Evolutionary conservation across 495 filamentous ascomycete species (phyloP).

Genomic region (Xylaria flabelliformis): DNA sequence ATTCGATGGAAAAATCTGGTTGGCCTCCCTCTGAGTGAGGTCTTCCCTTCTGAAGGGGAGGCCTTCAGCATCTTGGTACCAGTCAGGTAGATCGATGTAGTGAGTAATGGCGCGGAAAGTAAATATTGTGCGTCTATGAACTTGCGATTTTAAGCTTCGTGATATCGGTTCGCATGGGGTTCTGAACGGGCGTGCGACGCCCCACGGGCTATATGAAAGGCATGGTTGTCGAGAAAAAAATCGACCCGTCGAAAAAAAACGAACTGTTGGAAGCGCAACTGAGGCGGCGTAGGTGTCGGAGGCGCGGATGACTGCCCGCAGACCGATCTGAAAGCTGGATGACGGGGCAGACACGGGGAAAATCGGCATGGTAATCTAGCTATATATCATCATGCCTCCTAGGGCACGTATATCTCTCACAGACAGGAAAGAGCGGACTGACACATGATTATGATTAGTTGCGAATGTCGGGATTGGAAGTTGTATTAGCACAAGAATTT

Average conservation of each 20-base stretch:
- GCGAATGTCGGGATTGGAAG: slow-evolving; percentile 5
- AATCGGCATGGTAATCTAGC: slow-evolving; percentile 38
- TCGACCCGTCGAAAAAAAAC: slow-evolving; percentile 32
- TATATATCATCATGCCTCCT: slow-evolving; percentile 38
- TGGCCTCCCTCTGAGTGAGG: slow-evolving; percentile 62
- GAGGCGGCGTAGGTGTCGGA: slow-evolving; percentile 30
- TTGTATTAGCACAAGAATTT: slow-evolving; percentile 15
- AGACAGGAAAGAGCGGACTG: slow-evolving; percentile 19
- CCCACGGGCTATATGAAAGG: slow-evolving; percentile 31
- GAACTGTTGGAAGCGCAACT: slow-evolving; percentile 22
- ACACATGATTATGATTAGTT: slow-evolving; percentile 26
- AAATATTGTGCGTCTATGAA: slow-evolving; percentile 39
- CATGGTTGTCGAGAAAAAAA: slow-evolving; percentile 27
- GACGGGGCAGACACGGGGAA: slow-evolving; percentile 30
- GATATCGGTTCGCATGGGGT: background rate
- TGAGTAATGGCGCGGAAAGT: slow-evolving; percentile 42
- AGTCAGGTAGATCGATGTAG: slow-evolving; percentile 54
- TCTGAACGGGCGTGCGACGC: slow-evolving; percentile 21
- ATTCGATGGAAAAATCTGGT: slow-evolving; percentile 65
- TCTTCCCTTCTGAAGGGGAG: slow-evolving; percentile 53
- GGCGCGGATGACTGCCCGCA: slow-evolving; percentile 37
- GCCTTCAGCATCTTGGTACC: slow-evolving; percentile 54
- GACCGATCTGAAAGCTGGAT: slow-evolving; percentile 40
- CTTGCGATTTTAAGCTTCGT: slow-evolving; percentile 30
- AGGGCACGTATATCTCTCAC: slow-evolving; percentile 20